phyloP scores from a whole-genome alignment of 176 grass and related monocot genomes.

The Canna indica region DNA sequence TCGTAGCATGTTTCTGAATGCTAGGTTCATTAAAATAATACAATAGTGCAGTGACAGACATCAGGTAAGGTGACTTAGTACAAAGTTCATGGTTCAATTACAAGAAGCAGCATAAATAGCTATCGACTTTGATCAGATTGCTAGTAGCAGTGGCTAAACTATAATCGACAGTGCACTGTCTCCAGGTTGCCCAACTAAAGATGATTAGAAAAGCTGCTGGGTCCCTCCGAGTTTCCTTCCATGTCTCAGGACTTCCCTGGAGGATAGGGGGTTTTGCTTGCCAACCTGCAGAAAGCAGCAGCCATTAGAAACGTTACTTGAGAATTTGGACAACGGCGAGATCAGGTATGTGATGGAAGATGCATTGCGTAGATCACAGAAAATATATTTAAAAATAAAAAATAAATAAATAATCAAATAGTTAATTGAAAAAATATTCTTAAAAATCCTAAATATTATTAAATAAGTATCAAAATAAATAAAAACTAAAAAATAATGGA shows the following conservation, averaged over 20 bases:
- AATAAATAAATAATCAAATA: too few species aligned
- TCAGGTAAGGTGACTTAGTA: neutral
- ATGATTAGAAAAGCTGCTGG: neutral
- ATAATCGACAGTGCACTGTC: neutral
- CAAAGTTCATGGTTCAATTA: neutral
- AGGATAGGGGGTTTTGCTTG: slow-evolving; percentile 67
- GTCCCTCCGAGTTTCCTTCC: slow-evolving; percentile 14
- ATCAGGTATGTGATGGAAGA: neutral
- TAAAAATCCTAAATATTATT: too few species aligned
- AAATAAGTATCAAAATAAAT: too few species aligned
- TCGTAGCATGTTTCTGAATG: neutral
- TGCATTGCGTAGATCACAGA: too few species aligned
- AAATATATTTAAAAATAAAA: too few species aligned
- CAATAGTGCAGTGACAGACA: neutral
- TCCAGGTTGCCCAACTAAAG: neutral
- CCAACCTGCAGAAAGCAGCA: slow-evolving; percentile 31
- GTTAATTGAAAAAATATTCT: too few species aligned
- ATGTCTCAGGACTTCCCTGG: slow-evolving; percentile 43
- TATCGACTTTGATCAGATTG: neutral
- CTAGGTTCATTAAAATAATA: neutral
- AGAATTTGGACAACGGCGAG: neutral
- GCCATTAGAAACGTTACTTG: neutral
- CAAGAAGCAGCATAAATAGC: neutral
- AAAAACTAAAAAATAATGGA: too few species aligned
- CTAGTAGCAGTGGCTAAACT: neutral